Conservation (phyloP, 768 basidiomycete species). For the Tremella mesenterica region DNA sequence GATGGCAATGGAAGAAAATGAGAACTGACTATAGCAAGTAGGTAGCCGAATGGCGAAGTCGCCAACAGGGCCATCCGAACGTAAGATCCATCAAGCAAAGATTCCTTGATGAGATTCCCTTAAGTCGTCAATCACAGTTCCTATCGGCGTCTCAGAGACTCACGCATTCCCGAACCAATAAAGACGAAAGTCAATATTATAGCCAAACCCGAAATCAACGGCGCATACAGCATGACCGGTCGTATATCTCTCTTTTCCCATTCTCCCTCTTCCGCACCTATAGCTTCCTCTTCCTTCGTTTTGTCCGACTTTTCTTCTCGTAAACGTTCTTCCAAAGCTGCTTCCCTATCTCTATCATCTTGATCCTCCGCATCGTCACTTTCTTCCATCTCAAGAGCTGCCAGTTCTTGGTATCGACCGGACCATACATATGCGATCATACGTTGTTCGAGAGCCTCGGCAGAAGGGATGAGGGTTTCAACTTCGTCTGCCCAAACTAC, state of each 20-base stretch:
- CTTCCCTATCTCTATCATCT: constrained; percentile 24
- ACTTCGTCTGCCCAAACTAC: constrained; percentile 77
- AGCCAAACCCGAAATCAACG: constrained; percentile 37
- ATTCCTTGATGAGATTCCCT: constrained; percentile 61
- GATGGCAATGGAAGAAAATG: too few relatives aligned
- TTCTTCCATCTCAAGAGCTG: constrained; percentile 18
- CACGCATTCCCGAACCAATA: constrained; percentile 41
- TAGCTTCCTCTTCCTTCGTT: constrained; percentile 8
- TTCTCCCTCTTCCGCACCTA: constrained; percentile 21
- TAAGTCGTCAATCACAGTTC: constrained; percentile 44
- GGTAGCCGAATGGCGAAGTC: constrained; percentile 55
- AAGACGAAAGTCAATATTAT: constrained; percentile 37
- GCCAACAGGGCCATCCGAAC: constrained; percentile 59
- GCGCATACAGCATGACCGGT: constrained; percentile 42
- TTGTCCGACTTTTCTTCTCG: neutral
- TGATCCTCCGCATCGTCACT: constrained; percentile 21
- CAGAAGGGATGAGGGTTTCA: constrained; percentile 59
- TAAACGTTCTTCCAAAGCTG: constrained; percentile 8
- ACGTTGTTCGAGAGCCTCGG: constrained; percentile 54
- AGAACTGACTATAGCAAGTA: constrained; percentile 47
- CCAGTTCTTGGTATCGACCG: constrained; percentile 22
- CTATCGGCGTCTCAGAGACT: constrained; percentile 19
- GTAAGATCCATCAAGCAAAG: constrained; percentile 57
- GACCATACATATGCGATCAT: constrained; percentile 76
- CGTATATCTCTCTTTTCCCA: constrained; percentile 33